Percentiles rank a stretch among this genome's conserved stretches.
phyloP scores from a whole-genome alignment of 1,139 yeast genomes.

The Yamadazyma songkhlaensis region DNA sequence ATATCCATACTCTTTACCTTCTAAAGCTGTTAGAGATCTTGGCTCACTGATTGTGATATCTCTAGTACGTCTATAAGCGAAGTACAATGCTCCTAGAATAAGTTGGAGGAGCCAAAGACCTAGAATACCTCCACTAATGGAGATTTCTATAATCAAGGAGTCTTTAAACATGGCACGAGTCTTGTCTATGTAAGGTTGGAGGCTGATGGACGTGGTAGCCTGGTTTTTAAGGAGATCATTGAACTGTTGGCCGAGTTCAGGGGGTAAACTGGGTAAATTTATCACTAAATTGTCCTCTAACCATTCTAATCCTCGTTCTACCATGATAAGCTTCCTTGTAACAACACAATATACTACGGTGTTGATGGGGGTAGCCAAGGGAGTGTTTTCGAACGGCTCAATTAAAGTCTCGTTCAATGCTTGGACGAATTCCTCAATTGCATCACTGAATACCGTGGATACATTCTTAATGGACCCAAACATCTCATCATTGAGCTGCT shows the following conservation, averaged over 20 bases:
- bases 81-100: constrained; percentile 28
- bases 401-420: constrained; percentile 27
- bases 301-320: constrained; percentile 80
- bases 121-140: constrained; percentile 41
- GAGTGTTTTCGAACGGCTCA: constrained; percentile 62
- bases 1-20: constrained; percentile 27
- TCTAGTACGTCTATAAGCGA: constrained; percentile 2
- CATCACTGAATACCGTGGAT: constrained; percentile 42
- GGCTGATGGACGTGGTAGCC: constrained; percentile 31
- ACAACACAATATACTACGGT: constrained; percentile 75
- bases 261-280: constrained; percentile 44
- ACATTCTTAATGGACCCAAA: constrained; percentile 66
- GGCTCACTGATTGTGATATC: constrained; percentile 27
- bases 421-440: constrained; percentile 41
- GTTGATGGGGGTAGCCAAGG: constrained; percentile 59
- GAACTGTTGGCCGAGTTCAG: constrained; percentile 5
- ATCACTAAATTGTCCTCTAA: constrained; percentile 61
- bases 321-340: constrained; percentile 62
- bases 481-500: constrained; percentile 54
- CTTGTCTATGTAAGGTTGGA: constrained; percentile 25
- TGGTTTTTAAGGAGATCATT: constrained; percentile 35
- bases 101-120: constrained; percentile 49
- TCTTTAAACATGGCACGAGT: constrained; percentile 28
- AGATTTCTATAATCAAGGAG: constrained; percentile 42
- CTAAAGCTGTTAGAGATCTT: constrained; percentile 24